Percentiles rank a stretch among this genome's conserved stretches.
phyloP scores from a whole-genome alignment of 192 early-diverging fungal species.

The Mortierella alpina region DNA sequence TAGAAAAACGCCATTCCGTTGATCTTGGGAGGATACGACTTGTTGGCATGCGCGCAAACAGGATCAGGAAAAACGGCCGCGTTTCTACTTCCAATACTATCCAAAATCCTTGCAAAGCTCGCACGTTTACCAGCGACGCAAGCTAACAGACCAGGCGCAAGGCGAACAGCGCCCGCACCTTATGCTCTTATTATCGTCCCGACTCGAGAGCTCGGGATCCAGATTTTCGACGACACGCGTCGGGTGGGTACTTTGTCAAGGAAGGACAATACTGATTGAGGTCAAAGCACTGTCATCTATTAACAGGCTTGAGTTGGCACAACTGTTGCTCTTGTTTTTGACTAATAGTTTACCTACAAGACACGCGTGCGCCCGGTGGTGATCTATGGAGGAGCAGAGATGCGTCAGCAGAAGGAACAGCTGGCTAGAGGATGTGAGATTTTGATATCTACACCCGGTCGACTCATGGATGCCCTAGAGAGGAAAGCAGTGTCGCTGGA shows the following conservation, averaged over 20 bases:
- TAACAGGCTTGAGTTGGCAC: background rate
- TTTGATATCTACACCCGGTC: slow-evolving; percentile 94
- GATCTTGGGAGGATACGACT: slow-evolving; percentile 71
- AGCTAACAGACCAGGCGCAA: slow-evolving; percentile 40
- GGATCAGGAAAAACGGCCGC: slow-evolving; percentile 84
- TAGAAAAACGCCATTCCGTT: slow-evolving; percentile 72
- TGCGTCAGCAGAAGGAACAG: slow-evolving; percentile 80
- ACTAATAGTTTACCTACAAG: slow-evolving; percentile 38
- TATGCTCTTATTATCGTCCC: slow-evolving; percentile 82
- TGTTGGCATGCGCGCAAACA: slow-evolving; percentile 91
- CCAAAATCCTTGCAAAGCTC: slow-evolving; percentile 67
- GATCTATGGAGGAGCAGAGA: slow-evolving; percentile 94
- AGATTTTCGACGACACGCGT: slow-evolving; percentile 84
- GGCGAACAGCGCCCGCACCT: slow-evolving; percentile 67
- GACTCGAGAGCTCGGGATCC: slow-evolving; percentile 85
- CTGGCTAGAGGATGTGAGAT: slow-evolving; percentile 93
- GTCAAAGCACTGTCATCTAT: too few relatives aligned
- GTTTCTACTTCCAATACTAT: slow-evolving; percentile 82
- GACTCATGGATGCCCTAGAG: slow-evolving; percentile 91
- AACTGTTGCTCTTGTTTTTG: background rate
- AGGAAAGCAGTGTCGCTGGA: slow-evolving; percentile 81
- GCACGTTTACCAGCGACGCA: slow-evolving; percentile 27
- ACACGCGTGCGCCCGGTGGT: slow-evolving; percentile 51
- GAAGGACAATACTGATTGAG: too few relatives aligned
- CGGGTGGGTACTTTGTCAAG: slow-evolving; percentile 43